Percentiles rank a stretch among this genome's conserved stretches.
Conservation (phyloP, 768 basidiomycete species). For the Tephrocybe sp. region DNA sequence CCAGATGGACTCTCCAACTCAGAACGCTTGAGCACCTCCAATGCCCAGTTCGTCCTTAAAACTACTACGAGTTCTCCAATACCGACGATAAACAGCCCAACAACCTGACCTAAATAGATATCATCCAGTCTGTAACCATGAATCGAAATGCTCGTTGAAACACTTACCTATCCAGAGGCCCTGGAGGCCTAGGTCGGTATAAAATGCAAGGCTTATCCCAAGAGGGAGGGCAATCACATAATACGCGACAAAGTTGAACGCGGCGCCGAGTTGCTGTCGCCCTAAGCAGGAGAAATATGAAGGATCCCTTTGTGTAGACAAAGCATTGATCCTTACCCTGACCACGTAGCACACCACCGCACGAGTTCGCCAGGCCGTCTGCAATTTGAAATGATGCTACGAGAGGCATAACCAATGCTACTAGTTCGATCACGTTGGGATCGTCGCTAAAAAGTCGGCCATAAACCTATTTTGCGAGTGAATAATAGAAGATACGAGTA, state of each 20-base stretch:
- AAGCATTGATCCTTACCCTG: conserved; percentile 68
- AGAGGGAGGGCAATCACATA: conserved; percentile 78
- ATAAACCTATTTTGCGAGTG: conserved; percentile 41
- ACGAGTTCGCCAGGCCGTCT: conserved; percentile 66
- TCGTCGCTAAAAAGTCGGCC: conserved; percentile 73
- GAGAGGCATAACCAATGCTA: conserved; percentile 67
- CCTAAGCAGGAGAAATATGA: conserved; percentile 25
- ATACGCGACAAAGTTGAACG: conserved; percentile 75
- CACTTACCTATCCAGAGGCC: conserved; percentile 79
- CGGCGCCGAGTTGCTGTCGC: conserved; percentile 72
- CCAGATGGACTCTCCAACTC: no score
- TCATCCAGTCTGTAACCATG: conserved; percentile 16
- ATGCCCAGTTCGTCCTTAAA: conserved; percentile 58
- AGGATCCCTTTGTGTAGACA: not conserved
- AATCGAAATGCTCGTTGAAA: conserved; percentile 22
- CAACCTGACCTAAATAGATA: conserved; percentile 62
- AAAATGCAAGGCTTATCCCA: conserved; percentile 72
- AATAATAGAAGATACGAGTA: not conserved
- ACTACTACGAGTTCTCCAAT: conserved; percentile 64
- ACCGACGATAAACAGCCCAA: conserved; percentile 71
- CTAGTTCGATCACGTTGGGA: conserved; percentile 49
- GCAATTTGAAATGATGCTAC: conserved; percentile 67
- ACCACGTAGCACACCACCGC: conserved; percentile 76
- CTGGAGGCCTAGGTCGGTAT: conserved; percentile 44
- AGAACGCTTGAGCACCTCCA: conserved; percentile 59